A percentile compares a stretch with the other conserved stretches of the same genome.
These are phyloP conservation scores for Nakazawaea ernobii DNA, from an alignment of 805 yeast species.

Conservation along the genomic window DNA sequence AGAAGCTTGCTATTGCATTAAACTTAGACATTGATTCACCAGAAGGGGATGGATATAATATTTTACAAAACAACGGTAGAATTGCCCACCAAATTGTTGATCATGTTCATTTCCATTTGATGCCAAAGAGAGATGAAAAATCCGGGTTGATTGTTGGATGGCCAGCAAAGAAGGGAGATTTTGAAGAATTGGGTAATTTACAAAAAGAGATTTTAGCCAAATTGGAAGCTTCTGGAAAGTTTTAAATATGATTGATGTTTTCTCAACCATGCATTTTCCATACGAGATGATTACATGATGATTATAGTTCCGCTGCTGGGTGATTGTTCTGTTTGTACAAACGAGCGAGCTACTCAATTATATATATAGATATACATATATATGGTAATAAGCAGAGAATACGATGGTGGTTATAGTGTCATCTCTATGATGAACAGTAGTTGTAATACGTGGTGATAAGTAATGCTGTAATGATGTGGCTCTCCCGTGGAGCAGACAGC, in stretches of 20 bases:
- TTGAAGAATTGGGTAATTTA: conserved; percentile 60
- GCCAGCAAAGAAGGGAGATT: conserved; percentile 84
- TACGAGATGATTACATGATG: background rate
- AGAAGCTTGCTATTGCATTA: conserved; percentile 73
- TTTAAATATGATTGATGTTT: background rate
- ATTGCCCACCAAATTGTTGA: conserved; percentile 95
- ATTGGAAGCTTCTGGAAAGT: conserved; percentile 8
- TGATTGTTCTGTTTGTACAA: background rate
- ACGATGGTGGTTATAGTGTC: too few relatives aligned
- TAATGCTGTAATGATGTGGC: too few relatives aligned
- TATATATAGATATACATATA: too few relatives aligned
- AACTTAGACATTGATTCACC: conserved; percentile 59
- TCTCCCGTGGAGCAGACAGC: too few relatives aligned
- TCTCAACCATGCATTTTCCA: background rate
- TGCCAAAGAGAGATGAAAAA: conserved; percentile 72
- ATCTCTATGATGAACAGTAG: too few relatives aligned
- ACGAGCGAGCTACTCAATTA: too few relatives aligned
- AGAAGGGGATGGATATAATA: conserved; percentile 73
- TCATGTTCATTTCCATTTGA: conserved; percentile 95
- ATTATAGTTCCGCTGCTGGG: background rate
- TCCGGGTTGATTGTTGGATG: conserved; percentile 87
- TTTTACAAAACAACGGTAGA: conserved; percentile 89
- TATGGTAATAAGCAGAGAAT: too few relatives aligned
- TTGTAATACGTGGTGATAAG: too few relatives aligned
- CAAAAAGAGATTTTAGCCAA: conserved; percentile 56